Conservation (phyloP, 2,329 filamentous ascomycete genomes). For the Emmonsia crescens region DNA sequence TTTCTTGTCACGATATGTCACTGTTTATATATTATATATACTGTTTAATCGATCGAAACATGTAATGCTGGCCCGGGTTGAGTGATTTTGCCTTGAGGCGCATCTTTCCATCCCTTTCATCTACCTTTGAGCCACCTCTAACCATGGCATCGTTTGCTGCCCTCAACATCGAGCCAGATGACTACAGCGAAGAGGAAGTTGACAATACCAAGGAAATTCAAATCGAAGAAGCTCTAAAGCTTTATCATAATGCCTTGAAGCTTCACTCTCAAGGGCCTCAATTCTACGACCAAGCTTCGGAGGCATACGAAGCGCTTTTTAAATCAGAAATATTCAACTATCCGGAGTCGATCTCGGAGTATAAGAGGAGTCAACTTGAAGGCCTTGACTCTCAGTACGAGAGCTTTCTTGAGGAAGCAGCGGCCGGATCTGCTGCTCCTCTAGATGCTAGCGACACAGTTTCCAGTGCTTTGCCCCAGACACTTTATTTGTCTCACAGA, state of each 20-base stretch:
- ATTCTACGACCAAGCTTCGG: conserved; percentile 63
- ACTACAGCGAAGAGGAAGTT: conserved; percentile 78
- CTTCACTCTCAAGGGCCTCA: conserved; percentile 76
- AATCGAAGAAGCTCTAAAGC: conserved; percentile 91
- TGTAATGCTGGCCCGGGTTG: background rate
- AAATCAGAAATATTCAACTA: conserved; percentile 90
- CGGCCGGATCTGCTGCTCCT: conserved; percentile 30
- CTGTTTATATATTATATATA: background rate
- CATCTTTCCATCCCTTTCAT: conserved; percentile 11
- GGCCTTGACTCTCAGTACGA: conserved; percentile 34
- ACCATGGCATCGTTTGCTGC: conserved; percentile 60
- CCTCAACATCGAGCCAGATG: conserved; percentile 88
- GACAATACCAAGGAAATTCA: conserved; percentile 94
- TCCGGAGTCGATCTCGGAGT: conserved; percentile 76
- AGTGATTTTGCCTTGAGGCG: conserved; percentile 6
- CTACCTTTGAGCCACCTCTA: background rate
- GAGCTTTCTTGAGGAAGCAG: conserved; percentile 26
- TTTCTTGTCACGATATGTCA: background rate
- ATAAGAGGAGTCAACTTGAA: conserved; percentile 53
- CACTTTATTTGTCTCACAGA: conserved; percentile 87
- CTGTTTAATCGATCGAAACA: background rate
- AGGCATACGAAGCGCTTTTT: conserved; percentile 77
- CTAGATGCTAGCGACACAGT: conserved; percentile 59
- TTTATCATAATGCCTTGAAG: conserved; percentile 84
- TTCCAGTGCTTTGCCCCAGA: conserved; percentile 73